Evolutionary conservation across 2,329 filamentous ascomycete species (phyloP).

Genomic region (Myriosclerotinia scirpicola): DNA sequence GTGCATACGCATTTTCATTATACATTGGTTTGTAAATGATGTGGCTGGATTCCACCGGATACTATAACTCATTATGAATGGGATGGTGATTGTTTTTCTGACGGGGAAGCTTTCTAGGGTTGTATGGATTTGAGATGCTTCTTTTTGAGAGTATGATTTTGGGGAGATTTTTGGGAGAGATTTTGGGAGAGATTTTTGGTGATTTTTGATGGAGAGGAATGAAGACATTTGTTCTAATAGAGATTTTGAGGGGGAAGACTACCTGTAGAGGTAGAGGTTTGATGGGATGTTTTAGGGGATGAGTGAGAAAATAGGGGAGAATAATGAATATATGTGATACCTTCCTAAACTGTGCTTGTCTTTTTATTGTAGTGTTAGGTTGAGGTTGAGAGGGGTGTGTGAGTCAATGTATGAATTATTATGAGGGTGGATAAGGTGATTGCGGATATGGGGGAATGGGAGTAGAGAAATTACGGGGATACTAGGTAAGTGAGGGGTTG

Average conservation of each 20-base stretch:
- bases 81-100: neutral
- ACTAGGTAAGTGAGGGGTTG: no score
- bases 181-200: neutral
- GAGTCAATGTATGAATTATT: no score
- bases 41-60: conserved; percentile 11
- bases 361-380: neutral
- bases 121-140: neutral
- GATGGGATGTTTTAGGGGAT: neutral
- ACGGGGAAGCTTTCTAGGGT: neutral
- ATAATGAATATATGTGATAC: neutral
- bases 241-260: neutral
- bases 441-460: no score
- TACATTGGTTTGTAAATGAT: conserved; percentile 14
- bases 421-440: no score
- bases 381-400: no score
- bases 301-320: neutral
- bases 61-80: conserved; percentile 2
- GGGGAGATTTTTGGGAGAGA: neutral
- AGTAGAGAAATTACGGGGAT: no score
- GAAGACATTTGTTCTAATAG: neutral
- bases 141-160: neutral
- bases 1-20: neutral
- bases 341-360: neutral
- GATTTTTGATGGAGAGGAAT: no score
- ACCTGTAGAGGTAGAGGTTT: neutral